These are phyloP conservation scores for Gigaspora rosea DNA, from an alignment of 192 early-diverging fungal genomes.

Conservation along the genomic window DNA sequence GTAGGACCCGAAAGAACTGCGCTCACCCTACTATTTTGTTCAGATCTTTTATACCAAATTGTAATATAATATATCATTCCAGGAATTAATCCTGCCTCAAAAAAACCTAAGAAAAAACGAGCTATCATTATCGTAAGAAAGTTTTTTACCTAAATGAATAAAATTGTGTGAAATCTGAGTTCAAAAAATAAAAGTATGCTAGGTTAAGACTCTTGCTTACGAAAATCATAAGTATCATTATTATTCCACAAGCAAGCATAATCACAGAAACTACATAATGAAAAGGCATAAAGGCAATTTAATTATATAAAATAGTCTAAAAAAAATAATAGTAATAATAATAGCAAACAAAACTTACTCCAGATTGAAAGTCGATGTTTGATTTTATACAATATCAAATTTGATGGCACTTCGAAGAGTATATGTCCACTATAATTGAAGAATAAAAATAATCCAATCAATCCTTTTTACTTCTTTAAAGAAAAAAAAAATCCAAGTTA, in stretches of 20 bases:
- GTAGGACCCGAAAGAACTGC: constrained; percentile 54
- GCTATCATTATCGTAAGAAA: constrained; percentile 48
- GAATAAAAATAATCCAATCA: background rate
- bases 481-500: too few relatives aligned
- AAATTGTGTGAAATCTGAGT: background rate
- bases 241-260: constrained; percentile 56
- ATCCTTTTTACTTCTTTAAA: background rate
- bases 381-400: constrained; percentile 61
- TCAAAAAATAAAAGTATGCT: background rate
- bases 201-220: constrained; percentile 14
- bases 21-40: constrained; percentile 56
- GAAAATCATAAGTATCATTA: constrained; percentile 58
- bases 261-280: constrained; percentile 43
- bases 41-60: constrained; percentile 58
- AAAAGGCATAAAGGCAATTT: background rate
- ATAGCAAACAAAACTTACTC: constrained; percentile 15
- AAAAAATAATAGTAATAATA: too few relatives aligned
- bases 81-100: constrained; percentile 62
- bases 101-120: constrained; percentile 62
- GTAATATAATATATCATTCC: constrained; percentile 57
- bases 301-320: background rate
- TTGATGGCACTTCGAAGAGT: constrained; percentile 76
- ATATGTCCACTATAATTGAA: constrained; percentile 49
- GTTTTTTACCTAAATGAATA: constrained; percentile 20
- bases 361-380: constrained; percentile 48